Evolutionary conservation across 805 yeast genomes (phyloP), one percentile per base, ranked within the genome.

Genomic region (Candida nanaspora): DNA sequence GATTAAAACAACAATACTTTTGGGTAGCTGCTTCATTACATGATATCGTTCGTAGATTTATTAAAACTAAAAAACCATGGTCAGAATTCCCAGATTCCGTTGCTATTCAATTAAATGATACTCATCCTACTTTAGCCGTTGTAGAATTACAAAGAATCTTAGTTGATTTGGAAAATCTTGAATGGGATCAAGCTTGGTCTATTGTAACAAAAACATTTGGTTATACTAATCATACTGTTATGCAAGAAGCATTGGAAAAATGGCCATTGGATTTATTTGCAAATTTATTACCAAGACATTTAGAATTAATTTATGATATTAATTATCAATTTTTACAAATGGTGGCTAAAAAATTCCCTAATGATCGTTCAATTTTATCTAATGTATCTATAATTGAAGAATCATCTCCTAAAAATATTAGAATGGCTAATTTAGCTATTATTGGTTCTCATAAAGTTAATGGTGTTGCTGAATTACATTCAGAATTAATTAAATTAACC

Each of bases 11-110:
- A 68, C 97, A 88, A 65, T 89, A 87, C 65, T 89, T 88, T 66
- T 88, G 97, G 97, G 96, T 89, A 40, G 81, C 95, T 39, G 96
- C 97, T 27, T 86, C 96, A 14, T 72, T 89, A 51, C 87, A 84
- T 54, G 97, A 88, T 61, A 88, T 88, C 51, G 78, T 88, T 33
- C 81, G 97, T 59, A 76, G 97, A 56, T 88, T 84, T 67, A 82
- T 87, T 63, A 89, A 89, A 66, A 62, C 80, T 41, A 74, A 74
- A 51, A 72, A 78, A 52, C 75, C 87, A 36, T 88, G 96, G 95
- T 55, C 70, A 28, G 87, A 83, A 57, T 84, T 88, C 60, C 78
- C 95, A 16, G 91, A 85, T 45, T 80, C 81, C 56, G 77, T 86
- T 46, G 96, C 96, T 27, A 88, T 88, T 59, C 97, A 89, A 67